These are phyloP conservation scores for Pestalotiopsis fici DNA, from an alignment of 2,329 filamentous ascomycete species.

Conservation along the genomic window DNA sequence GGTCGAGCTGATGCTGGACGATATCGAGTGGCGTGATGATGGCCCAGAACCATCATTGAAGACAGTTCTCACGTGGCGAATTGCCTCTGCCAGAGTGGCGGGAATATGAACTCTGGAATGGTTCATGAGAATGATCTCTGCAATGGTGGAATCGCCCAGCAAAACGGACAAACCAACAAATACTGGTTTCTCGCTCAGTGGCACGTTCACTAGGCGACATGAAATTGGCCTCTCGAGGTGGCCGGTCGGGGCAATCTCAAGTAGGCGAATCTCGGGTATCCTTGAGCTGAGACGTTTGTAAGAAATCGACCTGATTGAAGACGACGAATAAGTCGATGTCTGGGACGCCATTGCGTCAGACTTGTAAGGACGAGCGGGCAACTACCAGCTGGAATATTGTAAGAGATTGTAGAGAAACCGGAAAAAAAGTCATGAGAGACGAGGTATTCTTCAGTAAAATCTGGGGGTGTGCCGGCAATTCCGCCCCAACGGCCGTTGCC, in stretches of 20 bases:
- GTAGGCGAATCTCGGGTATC: conserved; percentile 9
- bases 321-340: not conserved
- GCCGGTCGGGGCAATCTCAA: conserved; percentile 5
- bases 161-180: conserved; percentile 15
- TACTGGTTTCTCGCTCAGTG: conserved; percentile 18
- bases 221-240: conserved; percentile 27
- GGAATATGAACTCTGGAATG: conserved; percentile 26
- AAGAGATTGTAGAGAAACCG: not conserved
- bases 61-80: conserved; percentile 32
- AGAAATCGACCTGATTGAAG: not conserved
- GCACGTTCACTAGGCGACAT: conserved; percentile 32
- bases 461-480: not conserved
- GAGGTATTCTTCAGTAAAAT: not conserved
- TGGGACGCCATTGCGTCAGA: not conserved
- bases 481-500: not conserved
- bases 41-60: conserved; percentile 24
- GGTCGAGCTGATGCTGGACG: not conserved
- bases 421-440: not conserved
- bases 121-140: conserved; percentile 30
- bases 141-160: conserved; percentile 16
- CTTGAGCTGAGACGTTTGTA: conserved; percentile 5
- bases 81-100: conserved; percentile 27
- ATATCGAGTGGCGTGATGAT: not conserved
- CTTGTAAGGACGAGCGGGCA: not conserved
- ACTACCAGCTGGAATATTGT: not conserved